Percentiles rank a stretch among this genome's conserved stretches.
Conservation (phyloP, 192 early-diverging fungal genomes). For the Chytriomyces sp. region DNA sequence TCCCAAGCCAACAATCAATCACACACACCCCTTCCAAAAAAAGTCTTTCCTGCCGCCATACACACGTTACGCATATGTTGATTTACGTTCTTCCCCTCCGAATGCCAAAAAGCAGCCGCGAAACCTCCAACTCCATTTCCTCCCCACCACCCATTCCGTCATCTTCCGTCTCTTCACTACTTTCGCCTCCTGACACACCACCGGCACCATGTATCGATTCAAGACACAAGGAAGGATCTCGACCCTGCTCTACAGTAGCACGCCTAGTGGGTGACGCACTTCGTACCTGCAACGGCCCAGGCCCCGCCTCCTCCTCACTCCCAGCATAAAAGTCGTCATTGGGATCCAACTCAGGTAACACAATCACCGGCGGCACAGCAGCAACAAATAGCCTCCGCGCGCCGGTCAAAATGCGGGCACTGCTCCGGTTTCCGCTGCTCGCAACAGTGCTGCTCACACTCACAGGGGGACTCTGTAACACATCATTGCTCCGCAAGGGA, state of each 20-base stretch:
- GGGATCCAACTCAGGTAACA: neutral
- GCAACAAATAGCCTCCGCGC: neutral
- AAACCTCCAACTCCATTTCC: neutral
- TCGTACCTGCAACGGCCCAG: neutral
- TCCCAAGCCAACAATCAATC: too few species aligned
- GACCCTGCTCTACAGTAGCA: neutral
- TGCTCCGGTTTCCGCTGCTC: too few species aligned
- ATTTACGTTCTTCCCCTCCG: neutral
- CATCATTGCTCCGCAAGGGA: too few species aligned
- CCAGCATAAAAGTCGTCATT: slow-evolving; percentile 7
- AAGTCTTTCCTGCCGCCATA: too few species aligned
- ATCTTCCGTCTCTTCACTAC: neutral
- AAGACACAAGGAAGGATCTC: neutral
- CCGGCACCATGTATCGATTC: neutral
- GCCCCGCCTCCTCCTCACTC: neutral
- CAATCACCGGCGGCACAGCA: too few species aligned
- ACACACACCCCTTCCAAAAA: too few species aligned
- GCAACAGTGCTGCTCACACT: too few species aligned
- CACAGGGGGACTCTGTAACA: too few species aligned
- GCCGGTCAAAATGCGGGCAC: neutral
- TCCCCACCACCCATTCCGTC: neutral
- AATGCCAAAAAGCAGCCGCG: neutral
- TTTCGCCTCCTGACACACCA: neutral
- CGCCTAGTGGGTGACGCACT: neutral
- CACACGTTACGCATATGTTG: too few species aligned